Conservation (phyloP, 2,329 filamentous ascomycete species). For the Lachnellula subtilissima region DNA sequence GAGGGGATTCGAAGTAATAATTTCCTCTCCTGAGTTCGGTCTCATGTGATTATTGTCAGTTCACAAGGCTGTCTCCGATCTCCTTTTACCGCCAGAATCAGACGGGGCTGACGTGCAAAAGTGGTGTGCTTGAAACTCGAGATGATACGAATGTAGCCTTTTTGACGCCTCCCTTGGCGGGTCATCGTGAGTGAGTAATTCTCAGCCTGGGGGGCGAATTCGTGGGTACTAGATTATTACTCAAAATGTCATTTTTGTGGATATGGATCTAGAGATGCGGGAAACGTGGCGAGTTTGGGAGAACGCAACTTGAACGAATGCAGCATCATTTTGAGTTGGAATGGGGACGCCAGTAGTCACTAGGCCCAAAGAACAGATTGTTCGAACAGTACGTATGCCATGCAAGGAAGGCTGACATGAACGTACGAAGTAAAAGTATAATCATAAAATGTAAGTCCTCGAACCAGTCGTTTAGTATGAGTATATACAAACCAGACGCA, state of each 20-base stretch:
- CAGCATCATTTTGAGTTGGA: not conserved
- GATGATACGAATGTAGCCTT: conserved; percentile 18
- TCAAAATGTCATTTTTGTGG: not conserved
- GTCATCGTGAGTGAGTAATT: conserved; percentile 11
- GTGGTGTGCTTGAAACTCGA: conserved; percentile 23
- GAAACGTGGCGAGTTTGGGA: conserved; percentile 1
- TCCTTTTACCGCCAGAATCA: conserved; percentile 11
- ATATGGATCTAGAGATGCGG: not conserved
- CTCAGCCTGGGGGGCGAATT: conserved; percentile 12
- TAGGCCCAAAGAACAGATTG: not conserved
- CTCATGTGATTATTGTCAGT: conserved; percentile 1
- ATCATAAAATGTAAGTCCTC: not conserved
- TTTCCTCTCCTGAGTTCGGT: not conserved
- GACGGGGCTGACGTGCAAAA: conserved; percentile 16
- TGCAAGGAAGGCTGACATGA: conserved; percentile 15
- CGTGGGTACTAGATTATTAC: conserved; percentile 7
- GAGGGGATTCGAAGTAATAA: not conserved
- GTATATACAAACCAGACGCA: not conserved
- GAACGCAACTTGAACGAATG: not conserved
- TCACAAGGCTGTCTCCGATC: conserved; percentile 13
- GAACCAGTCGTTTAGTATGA: conserved; percentile 2
- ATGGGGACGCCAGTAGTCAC: not conserved
- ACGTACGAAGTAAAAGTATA: not conserved
- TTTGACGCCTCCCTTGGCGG: conserved; percentile 10
- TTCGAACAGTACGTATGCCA: conserved; percentile 5